A percentile compares a stretch with the other conserved stretches of the same genome.
Conservation (phyloP, 176 grass and related monocot genomes). For the Phoenix dactylifera region DNA sequence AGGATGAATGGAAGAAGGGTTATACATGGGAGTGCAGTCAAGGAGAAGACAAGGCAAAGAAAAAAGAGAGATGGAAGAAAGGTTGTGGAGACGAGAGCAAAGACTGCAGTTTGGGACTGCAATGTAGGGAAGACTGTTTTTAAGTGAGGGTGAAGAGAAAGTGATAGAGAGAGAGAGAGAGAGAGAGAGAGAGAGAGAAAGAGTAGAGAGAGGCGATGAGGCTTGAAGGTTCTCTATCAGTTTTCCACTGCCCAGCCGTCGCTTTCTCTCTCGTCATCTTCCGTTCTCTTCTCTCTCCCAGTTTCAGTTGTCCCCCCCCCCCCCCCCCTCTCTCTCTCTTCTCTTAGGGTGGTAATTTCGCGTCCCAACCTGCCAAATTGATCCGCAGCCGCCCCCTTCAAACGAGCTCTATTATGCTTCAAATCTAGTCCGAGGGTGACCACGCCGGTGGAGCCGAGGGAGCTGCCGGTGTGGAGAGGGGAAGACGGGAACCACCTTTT, state of each 20-base stretch:
- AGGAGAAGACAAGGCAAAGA: slow-evolving; percentile 33
- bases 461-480: too few species aligned
- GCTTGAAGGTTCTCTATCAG: slow-evolving; percentile 86
- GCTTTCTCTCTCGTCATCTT: slow-evolving; percentile 73
- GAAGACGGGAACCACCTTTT: too few species aligned
- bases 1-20: neutral
- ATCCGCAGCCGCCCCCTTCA: too few species aligned
- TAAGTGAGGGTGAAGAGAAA: slow-evolving; percentile 49
- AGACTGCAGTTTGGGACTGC: slow-evolving; percentile 68
- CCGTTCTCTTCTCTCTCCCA: slow-evolving; percentile 7
- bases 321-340: slow-evolving; percentile 23
- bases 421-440: too few species aligned
- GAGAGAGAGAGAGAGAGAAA: slow-evolving; percentile 37
- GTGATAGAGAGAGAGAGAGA: slow-evolving; percentile 27
- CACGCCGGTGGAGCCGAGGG: too few species aligned
- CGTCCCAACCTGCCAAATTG: too few species aligned
- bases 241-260: slow-evolving; percentile 70
- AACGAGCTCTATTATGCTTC: too few species aligned
- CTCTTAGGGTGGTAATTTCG: slow-evolving; percentile 1
- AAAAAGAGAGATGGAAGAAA: slow-evolving; percentile 9
- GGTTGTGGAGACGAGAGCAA: slow-evolving; percentile 26
- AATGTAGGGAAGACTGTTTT: slow-evolving; percentile 36
- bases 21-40: slow-evolving; percentile 24
- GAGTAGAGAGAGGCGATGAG: slow-evolving; percentile 40
- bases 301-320: slow-evolving; percentile 5